Evolutionary conservation across 805 yeast species (phyloP).

Genomic region (Saturnispora serradocipensis): DNA sequence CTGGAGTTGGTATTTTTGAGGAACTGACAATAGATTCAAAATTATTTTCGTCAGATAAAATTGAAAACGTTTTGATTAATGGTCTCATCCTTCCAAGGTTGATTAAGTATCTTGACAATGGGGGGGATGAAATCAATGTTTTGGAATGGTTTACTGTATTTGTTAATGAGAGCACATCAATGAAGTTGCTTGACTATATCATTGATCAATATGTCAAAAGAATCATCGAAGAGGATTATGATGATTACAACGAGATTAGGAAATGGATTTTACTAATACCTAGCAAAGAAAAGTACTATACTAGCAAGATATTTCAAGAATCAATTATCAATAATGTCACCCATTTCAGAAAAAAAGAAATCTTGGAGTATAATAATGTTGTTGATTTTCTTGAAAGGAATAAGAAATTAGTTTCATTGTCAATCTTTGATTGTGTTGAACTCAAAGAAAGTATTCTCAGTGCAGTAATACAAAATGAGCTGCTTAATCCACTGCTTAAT

Average conservation of each 20-base stretch:
- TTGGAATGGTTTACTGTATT: slow-evolving; percentile 5
- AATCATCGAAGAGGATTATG: background rate
- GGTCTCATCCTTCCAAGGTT: background rate
- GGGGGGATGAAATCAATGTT: background rate
- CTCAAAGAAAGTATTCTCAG: background rate
- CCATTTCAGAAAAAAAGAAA: background rate
- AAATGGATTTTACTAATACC: slow-evolving; percentile 1
- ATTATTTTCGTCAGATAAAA: background rate
- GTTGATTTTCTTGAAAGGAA: background rate
- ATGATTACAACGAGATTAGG: background rate
- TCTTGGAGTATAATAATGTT: background rate
- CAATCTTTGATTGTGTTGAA: background rate
- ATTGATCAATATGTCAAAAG: background rate
- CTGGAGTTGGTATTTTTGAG: slow-evolving; percentile 26
- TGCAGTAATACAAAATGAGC: slow-evolving; percentile 1
- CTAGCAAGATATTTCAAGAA: background rate
- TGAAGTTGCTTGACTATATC: background rate
- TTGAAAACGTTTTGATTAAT: background rate
- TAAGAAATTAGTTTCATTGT: background rate
- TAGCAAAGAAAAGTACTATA: slow-evolving; percentile 14
- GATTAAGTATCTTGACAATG: background rate
- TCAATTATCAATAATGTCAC: background rate
- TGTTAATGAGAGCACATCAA: background rate
- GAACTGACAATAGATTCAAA: slow-evolving; percentile 18
- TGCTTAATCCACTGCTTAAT: background rate